These are phyloP conservation scores for Rubia yunnanensis DNA, from an alignment of 257 asterid genomes.

Conservation along the genomic window DNA sequence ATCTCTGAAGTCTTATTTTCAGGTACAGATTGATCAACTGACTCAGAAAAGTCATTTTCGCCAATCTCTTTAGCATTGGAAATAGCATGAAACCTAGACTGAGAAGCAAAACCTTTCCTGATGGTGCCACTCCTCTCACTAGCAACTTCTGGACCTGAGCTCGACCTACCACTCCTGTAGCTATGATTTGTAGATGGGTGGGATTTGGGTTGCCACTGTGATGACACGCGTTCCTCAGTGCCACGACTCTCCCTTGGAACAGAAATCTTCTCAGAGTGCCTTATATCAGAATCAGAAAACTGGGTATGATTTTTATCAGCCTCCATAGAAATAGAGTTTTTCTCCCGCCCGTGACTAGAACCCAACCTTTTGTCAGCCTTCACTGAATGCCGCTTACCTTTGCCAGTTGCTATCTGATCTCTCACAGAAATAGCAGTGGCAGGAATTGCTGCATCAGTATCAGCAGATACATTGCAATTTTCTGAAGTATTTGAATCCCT, in stretches of 20 bases:
- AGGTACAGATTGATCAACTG: constrained; percentile 19
- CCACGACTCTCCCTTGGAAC: constrained; percentile 38
- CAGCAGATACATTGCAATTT: constrained; percentile 15
- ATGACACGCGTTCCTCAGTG: constrained; percentile 35
- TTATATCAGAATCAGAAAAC: constrained; percentile 27
- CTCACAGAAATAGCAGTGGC: constrained; percentile 25
- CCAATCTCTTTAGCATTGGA: constrained; percentile 21
- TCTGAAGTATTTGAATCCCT: constrained; percentile 16
- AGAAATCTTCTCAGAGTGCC: constrained; percentile 33
- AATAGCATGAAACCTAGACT: constrained; percentile 22
- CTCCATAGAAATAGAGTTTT: constrained; percentile 27
- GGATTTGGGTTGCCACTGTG: constrained; percentile 86
- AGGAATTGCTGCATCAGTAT: constrained; percentile 21
- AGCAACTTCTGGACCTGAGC: constrained; percentile 26
- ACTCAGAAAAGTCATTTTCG: constrained; percentile 18
- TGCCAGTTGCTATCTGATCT: constrained; percentile 50
- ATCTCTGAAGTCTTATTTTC: constrained; percentile 23
- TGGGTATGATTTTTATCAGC: constrained; percentile 29
- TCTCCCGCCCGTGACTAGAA: constrained; percentile 30
- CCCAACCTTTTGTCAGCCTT: constrained; percentile 38
- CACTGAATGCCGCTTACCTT: constrained; percentile 47
- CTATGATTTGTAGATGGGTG: constrained; percentile 28
- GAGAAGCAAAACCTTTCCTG: constrained; percentile 40
- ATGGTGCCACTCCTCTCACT: constrained; percentile 28
- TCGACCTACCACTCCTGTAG: constrained; percentile 32